phyloP scores from a whole-genome alignment of 2,329 filamentous ascomycete species.

The Microsporum canis region DNA sequence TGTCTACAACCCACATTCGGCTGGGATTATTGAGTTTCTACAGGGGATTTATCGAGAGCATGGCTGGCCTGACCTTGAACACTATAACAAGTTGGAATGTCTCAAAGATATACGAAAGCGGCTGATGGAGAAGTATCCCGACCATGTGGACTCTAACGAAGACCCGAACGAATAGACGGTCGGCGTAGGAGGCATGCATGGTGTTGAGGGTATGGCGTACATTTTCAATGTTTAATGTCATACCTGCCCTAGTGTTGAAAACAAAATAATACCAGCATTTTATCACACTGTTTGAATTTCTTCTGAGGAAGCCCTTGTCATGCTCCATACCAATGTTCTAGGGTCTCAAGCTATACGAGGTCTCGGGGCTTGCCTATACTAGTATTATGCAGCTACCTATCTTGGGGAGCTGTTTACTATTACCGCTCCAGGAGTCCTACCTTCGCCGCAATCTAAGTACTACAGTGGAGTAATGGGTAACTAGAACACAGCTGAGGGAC shows the following conservation, averaged over 20 bases:
- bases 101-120: conserved; percentile 15
- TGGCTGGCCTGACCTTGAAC: conserved; percentile 23
- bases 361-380: background rate
- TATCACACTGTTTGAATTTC: background rate
- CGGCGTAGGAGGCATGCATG: background rate
- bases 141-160: conserved; percentile 17
- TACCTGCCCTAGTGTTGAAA: background rate
- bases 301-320: background rate
- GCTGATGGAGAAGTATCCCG: conserved; percentile 13
- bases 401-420: background rate
- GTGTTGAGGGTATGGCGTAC: background rate
- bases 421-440: background rate
- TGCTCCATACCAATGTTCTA: background rate
- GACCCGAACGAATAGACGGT: background rate
- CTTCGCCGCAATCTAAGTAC: background rate
- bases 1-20: conserved; percentile 8
- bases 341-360: background rate
- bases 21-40: conserved; percentile 6
- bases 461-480: background rate
- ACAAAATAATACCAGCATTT: background rate
- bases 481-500: background rate
- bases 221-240: background rate
- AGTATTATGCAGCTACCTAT: background rate
- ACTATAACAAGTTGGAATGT: conserved; percentile 23
- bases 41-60: conserved; percentile 23